Conservation (phyloP, 768 basidiomycete genomes). For the Tulasnella sp. region DNA sequence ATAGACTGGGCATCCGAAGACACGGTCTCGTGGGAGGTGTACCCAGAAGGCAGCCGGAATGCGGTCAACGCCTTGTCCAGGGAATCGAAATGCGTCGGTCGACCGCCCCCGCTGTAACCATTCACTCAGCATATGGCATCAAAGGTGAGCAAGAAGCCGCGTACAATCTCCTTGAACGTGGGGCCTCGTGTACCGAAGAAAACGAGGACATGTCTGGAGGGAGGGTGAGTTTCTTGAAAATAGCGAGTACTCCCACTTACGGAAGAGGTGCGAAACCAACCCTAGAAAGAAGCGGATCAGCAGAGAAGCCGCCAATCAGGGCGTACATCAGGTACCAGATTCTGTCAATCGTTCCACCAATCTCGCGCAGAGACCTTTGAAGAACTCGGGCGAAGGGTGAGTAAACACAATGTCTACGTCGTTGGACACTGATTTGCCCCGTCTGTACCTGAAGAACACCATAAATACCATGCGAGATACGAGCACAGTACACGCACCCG, state of each 20-base stretch:
- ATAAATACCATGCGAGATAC: background rate
- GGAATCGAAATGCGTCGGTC: conserved; percentile 50
- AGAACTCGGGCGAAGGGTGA: conserved; percentile 40
- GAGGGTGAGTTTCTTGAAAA: no score
- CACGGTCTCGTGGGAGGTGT: background rate
- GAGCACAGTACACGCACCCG: conserved; percentile 39
- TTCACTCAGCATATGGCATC: background rate
- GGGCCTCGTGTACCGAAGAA: no score
- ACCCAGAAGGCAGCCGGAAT: conserved; percentile 39
- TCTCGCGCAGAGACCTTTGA: conserved; percentile 50
- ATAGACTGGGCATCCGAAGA: background rate
- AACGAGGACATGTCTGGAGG: no score
- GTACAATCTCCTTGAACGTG: background rate
- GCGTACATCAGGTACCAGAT: conserved; percentile 33
- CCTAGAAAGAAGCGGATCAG: no score
- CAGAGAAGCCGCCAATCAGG: background rate
- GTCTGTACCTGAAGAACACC: conserved; percentile 65
- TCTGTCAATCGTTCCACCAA: conserved; percentile 46
- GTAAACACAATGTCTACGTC: conserved; percentile 87
- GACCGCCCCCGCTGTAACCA: background rate
- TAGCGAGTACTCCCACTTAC: no score
- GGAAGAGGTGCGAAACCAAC: background rate
- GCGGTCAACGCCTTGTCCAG: conserved; percentile 79
- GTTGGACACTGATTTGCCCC: conserved; percentile 69
- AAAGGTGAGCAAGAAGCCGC: no score